Evolutionary conservation across 176 grass and related monocot genomes (phyloP).

Genomic region (Metroxylon sagu): DNA sequence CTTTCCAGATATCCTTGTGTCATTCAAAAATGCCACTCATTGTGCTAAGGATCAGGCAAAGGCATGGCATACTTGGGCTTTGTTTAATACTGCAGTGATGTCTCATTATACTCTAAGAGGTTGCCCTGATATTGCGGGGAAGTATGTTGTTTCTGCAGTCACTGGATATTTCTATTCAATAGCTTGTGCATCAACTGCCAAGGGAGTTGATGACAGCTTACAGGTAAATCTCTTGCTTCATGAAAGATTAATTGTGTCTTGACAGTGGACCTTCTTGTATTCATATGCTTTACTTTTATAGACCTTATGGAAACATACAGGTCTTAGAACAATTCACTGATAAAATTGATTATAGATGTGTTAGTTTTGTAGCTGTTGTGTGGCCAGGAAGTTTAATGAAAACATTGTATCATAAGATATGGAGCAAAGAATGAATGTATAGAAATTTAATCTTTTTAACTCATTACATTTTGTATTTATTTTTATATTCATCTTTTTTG

Average conservation of each 20-base stretch:
- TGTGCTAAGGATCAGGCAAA: constrained; percentile 85
- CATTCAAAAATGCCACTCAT: constrained; percentile 79
- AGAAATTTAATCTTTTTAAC: too few species aligned
- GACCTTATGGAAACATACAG: too few species aligned
- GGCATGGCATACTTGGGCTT: constrained; percentile 94
- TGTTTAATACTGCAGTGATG: constrained; percentile 99
- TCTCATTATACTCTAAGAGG: constrained; percentile 79
- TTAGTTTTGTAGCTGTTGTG: too few species aligned
- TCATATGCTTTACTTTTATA: too few species aligned
- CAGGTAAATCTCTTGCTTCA: constrained; percentile 44
- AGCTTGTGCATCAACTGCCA: constrained; percentile 82
- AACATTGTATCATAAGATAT: too few species aligned
- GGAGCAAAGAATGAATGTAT: too few species aligned
- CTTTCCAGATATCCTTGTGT: constrained; percentile 66
- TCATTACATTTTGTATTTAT: too few species aligned
- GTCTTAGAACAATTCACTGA: too few species aligned
- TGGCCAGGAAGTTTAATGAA: too few species aligned
- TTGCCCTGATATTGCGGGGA: constrained; percentile 51
- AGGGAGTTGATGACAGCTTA: constrained; percentile 92
- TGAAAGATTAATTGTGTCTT: neutral
- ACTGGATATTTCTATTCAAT: constrained; percentile 98
- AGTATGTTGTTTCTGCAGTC: constrained; percentile 93
- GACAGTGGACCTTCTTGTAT: too few species aligned
- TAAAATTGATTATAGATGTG: too few species aligned
- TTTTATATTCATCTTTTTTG: too few species aligned